A percentile compares a stretch with the other conserved stretches of the same genome.
Conservation (phyloP, 164 flowering plant species). For the Taxillus chinensis region DNA sequence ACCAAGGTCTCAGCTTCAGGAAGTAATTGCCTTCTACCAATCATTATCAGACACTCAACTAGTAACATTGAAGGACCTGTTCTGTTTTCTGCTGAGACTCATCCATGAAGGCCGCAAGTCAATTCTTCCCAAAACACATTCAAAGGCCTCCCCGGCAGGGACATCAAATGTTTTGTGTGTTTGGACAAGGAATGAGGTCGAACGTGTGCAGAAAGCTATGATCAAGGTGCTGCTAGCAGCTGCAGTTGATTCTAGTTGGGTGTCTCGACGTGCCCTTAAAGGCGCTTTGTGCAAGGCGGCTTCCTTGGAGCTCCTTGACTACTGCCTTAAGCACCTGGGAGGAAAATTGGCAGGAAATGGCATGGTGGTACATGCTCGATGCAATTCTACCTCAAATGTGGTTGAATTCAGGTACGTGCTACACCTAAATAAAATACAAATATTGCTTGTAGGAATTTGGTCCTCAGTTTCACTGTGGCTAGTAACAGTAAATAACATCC, state of each 20-base stretch:
- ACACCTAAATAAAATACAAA: not conserved
- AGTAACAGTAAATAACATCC: too few species aligned
- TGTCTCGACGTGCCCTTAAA: conserved; percentile 52
- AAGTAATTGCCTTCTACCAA: conserved; percentile 46
- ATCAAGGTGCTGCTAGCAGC: conserved; percentile 56
- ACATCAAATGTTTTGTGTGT: conserved; percentile 18
- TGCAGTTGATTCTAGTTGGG: conserved; percentile 43
- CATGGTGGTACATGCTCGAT: conserved; percentile 31
- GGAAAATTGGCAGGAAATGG: conserved; percentile 41
- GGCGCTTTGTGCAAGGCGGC: conserved; percentile 55
- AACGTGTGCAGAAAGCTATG: conserved; percentile 54
- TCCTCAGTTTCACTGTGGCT: too few species aligned
- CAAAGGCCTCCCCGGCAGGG: not conserved
- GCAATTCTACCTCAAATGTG: conserved; percentile 36
- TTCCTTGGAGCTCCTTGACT: conserved; percentile 56
- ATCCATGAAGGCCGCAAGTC: conserved; percentile 27
- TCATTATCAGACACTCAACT: conserved; percentile 45
- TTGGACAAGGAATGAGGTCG: conserved; percentile 47
- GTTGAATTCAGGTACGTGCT: conserved; percentile 52
- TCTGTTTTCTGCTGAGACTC: conserved; percentile 36
- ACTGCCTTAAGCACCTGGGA: conserved; percentile 53
- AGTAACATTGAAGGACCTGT: conserved; percentile 44
- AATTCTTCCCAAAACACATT: not conserved
- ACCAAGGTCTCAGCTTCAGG: conserved; percentile 37
- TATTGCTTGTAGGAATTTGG: too few species aligned